phyloP scores from a whole-genome alignment of 2,329 filamentous ascomycete species.

The Tolypocladium tundrense region DNA sequence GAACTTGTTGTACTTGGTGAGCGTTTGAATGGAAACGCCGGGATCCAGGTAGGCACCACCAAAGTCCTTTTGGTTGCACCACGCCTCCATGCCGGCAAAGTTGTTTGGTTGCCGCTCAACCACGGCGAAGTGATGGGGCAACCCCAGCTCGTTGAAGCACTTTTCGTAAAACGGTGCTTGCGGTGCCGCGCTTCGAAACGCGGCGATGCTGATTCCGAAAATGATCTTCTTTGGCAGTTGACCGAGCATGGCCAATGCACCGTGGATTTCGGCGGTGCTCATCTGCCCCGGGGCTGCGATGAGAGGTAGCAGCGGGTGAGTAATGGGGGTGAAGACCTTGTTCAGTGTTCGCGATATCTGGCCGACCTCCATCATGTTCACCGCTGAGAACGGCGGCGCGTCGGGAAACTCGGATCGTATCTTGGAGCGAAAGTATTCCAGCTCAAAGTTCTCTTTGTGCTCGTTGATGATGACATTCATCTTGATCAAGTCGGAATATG shows the following conservation, averaged over 20 bases:
- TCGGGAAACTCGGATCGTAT: constrained; percentile 60
- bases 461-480: constrained; percentile 80
- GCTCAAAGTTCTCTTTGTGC: constrained; percentile 79
- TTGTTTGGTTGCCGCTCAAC: constrained; percentile 60
- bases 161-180: constrained; percentile 82
- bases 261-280: constrained; percentile 77
- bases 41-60: constrained; percentile 76
- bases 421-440: constrained; percentile 77
- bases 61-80: constrained; percentile 65
- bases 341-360: constrained; percentile 78
- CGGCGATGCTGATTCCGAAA: constrained; percentile 66
- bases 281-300: constrained; percentile 80
- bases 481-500: constrained; percentile 78
- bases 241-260: constrained; percentile 65
- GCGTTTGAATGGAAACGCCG: constrained; percentile 49
- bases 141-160: constrained; percentile 70
- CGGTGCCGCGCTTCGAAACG: constrained; percentile 52
- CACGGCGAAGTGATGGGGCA: constrained; percentile 71
- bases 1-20: constrained; percentile 46
- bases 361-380: constrained; percentile 82
- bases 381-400: constrained; percentile 64
- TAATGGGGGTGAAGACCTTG: constrained; percentile 80
- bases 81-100: constrained; percentile 56
- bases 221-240: constrained; percentile 71
- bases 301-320: constrained; percentile 71